Evolutionary conservation across 345 rosid genomes (phyloP).

Genomic region (Cardamine resedifolia): DNA sequence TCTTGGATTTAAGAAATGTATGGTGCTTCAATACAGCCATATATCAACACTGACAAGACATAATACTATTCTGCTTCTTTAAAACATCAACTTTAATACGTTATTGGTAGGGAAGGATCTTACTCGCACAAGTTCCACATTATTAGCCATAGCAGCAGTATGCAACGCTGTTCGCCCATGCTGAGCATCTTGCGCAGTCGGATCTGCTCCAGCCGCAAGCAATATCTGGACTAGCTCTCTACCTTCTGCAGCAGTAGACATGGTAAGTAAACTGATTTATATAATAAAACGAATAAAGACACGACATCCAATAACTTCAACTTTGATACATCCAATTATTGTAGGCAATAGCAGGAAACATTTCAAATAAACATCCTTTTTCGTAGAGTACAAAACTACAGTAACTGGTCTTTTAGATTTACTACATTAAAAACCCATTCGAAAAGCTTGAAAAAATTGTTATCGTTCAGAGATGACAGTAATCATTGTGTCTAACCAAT

Average conservation of each 20-base stretch:
- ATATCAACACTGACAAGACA: conserved; percentile 14
- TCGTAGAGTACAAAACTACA: conserved; percentile 4
- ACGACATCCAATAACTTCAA: conserved; percentile 8
- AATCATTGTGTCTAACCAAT: conserved; percentile 11
- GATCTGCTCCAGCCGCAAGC: conserved; percentile 95
- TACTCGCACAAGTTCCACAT: conserved; percentile 86
- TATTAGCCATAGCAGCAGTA: conserved; percentile 90
- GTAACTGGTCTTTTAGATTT: conserved; percentile 4
- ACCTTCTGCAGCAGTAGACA: conserved; percentile 66
- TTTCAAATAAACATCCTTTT: background rate
- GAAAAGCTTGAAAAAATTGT: background rate
- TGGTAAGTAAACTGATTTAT: conserved; percentile 20
- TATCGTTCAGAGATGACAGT: background rate
- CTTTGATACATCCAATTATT: background rate
- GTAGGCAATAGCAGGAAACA: conserved; percentile 5
- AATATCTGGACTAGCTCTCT: conserved; percentile 79
- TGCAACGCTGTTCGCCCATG: conserved; percentile 91
- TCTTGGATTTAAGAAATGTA: conserved; percentile 2
- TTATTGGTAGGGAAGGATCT: conserved; percentile 28
- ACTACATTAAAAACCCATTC: background rate
- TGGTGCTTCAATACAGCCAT: background rate
- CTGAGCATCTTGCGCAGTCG: conserved; percentile 81
- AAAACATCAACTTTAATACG: background rate
- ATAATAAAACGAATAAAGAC: background rate
- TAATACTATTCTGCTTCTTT: background rate